Percentiles rank a stretch among this genome's conserved stretches.
These are phyloP conservation scores for Psilocybe cyanescens DNA, from an alignment of 768 basidiomycete genomes.

Conservation along the genomic window DNA sequence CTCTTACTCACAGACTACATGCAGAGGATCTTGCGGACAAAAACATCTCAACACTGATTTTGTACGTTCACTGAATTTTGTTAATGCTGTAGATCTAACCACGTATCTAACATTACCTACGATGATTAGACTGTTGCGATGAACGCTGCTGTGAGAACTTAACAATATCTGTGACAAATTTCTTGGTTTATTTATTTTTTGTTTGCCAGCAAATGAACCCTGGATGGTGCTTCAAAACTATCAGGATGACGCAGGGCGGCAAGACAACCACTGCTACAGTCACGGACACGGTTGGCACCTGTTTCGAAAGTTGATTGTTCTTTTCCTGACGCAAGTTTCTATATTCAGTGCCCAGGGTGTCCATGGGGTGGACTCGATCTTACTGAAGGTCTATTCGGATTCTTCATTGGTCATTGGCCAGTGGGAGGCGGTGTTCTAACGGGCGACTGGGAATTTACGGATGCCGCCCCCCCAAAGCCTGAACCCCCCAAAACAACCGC, in stretches of 20 bases:
- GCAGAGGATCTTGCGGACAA: constrained; percentile 32
- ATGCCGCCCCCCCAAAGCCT: constrained; percentile 18
- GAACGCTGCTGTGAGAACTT: constrained; percentile 6
- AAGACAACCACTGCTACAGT: constrained; percentile 61
- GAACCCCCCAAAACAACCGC: neutral
- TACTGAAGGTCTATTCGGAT: constrained; percentile 64
- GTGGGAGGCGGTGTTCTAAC: constrained; percentile 55
- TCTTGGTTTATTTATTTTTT: constrained; percentile 18
- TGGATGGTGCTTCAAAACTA: constrained; percentile 60
- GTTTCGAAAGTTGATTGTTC: neutral
- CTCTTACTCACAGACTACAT: neutral
- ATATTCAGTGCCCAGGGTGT: constrained; percentile 66
- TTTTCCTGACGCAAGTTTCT: neutral
- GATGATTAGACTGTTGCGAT: constrained; percentile 12
- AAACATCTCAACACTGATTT: constrained; percentile 25
- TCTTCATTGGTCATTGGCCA: constrained; percentile 44
- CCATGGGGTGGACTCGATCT: constrained; percentile 71
- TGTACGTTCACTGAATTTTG: constrained; percentile 19
- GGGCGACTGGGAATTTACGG: constrained; percentile 63
- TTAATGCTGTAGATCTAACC: neutral
- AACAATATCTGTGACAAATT: too few relatives aligned
- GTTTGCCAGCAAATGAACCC: constrained; percentile 54
- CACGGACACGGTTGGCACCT: constrained; percentile 56
- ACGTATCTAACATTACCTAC: neutral
- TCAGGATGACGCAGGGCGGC: constrained; percentile 66